phyloP scores from a whole-genome alignment of 495 filamentous ascomycete species.

The Hyaloscypha variabilis region DNA sequence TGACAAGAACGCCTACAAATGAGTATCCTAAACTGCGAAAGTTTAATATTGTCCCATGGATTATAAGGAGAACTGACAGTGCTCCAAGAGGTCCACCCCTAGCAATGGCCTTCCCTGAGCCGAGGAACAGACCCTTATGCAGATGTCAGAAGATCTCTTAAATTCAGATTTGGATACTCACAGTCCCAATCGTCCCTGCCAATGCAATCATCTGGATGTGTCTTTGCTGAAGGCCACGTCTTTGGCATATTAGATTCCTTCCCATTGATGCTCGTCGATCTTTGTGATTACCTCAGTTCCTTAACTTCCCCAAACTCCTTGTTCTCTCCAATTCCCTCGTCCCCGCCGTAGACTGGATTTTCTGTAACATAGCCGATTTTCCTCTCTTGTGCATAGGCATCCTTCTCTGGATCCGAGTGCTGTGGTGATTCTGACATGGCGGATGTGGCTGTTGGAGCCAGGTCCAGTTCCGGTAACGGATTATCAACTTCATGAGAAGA shows the following conservation, averaged over 20 bases:
- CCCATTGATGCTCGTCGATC: not conserved
- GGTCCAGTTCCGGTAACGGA: no score
- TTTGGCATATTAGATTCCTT: constrained; percentile 14
- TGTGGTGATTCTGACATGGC: constrained; percentile 17
- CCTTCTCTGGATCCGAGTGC: constrained; percentile 18
- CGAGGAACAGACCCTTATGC: constrained; percentile 29
- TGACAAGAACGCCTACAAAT: constrained; percentile 26
- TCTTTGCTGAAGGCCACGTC: constrained; percentile 61
- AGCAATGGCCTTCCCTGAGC: constrained; percentile 30
- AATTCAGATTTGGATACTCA: constrained; percentile 11
- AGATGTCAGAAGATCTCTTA: not conserved
- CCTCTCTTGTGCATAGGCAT: constrained; percentile 3
- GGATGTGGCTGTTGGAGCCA: not conserved
- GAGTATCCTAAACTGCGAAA: constrained; percentile 24
- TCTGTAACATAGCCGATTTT: constrained; percentile 5
- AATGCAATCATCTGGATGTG: constrained; percentile 86
- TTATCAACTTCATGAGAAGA: not conserved
- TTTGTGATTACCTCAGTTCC: constrained; percentile 18
- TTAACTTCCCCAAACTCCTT: constrained; percentile 25
- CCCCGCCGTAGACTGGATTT: constrained; percentile 6
- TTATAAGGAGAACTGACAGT: constrained; percentile 14
- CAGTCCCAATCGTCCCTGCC: constrained; percentile 53
- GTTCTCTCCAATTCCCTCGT: constrained; percentile 14
- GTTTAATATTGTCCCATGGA: not conserved
- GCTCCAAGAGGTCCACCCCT: constrained; percentile 28